Percentiles rank a stretch among this genome's conserved stretches.
These are phyloP conservation scores for Nannizzia gypsea DNA, from an alignment of 2,329 filamentous ascomycete species.

Conservation along the genomic window DNA sequence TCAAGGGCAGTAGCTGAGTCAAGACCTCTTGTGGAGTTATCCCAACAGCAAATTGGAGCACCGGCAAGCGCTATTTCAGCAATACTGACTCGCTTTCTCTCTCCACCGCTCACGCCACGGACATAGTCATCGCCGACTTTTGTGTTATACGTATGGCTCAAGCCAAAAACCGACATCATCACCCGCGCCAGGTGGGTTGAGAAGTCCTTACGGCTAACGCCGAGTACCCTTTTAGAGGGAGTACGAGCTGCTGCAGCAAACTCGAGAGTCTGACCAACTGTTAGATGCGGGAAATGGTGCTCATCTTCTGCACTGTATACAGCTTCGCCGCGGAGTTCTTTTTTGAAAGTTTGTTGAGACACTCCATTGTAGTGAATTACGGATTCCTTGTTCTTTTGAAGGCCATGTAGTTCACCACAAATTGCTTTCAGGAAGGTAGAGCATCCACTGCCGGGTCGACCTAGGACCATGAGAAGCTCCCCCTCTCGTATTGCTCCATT, in stretches of 20 bases:
- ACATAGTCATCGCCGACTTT: conserved; percentile 46
- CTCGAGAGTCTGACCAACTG: conserved; percentile 45
- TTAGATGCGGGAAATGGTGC: conserved; percentile 46
- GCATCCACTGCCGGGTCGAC: conserved; percentile 42
- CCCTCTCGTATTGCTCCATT: conserved; percentile 43
- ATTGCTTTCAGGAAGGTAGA: conserved; percentile 77
- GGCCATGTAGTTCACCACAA: conserved; percentile 68
- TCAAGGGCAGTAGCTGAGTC: conserved; percentile 48
- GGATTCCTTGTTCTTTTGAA: conserved; percentile 56
- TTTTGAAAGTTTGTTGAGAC: conserved; percentile 61
- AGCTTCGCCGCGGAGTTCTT: conserved; percentile 35
- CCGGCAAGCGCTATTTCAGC: conserved; percentile 29
- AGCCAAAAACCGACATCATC: conserved; percentile 31
- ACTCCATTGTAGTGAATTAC: conserved; percentile 66
- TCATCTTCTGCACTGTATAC: conserved; percentile 33
- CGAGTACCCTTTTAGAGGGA: conserved; percentile 32
- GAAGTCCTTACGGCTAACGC: conserved; percentile 34
- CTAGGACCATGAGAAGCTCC: conserved; percentile 33
- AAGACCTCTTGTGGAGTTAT: conserved; percentile 41
- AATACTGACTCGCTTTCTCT: conserved; percentile 47
- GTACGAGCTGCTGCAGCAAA: conserved; percentile 45
- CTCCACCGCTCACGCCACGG: conserved; percentile 50
- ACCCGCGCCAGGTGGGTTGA: conserved; percentile 30
- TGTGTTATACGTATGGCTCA: conserved; percentile 35
- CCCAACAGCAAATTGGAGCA: conserved; percentile 30